Base-by-base conservation (phyloP, 2,329 filamentous ascomycete species). In the Cadophora sp. region DNA sequence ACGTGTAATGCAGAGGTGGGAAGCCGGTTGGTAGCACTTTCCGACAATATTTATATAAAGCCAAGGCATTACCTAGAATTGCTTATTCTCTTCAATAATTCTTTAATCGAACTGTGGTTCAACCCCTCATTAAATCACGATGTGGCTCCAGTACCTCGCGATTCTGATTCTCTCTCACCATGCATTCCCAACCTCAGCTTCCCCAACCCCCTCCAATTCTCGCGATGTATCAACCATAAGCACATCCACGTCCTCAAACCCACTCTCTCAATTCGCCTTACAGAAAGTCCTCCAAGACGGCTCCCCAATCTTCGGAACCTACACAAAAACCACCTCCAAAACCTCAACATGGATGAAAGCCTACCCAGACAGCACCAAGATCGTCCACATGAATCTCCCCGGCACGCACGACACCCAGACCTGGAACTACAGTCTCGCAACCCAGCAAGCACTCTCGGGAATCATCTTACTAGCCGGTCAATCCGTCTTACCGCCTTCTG, bases 391-490 rank as follows among this genome's bases (percentile, higher is more conserved):
- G 73, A 84, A 82, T 69, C 81, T 85, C 47, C 83, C 83, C 2
- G 84, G 83, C 1, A 80, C 79, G 4, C 83, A 85, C 74, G 83
- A 85, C 71, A 78, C 80, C 4, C 79, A 81, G 1, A 85, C 83
- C 0, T 85, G 83, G 83, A 84, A 84, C 73, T 85, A 84, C 71
- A 80, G 76, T 13, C 74, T 77, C 27, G 74, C 75, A 0, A 83
- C 81, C 0, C 81, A 83, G 70, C 73, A 81, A 45, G 65, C 74
- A 1, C 74, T 84, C 4, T 56, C 73, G 3, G 77, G 76, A 27
- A 76, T 83, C 41, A 82, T 81, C 8, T 73, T 78, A 16, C 77
- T 83, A 47, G 79, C 78, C 55, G 76, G 79, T 27, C 73, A 76
- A 20, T 66, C 70, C 3, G 73, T 76, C 0, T 69, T 69, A 14